Evolutionary conservation across 345 rosid genomes (phyloP).

Genomic region (Mallotus nudiflorus): DNA sequence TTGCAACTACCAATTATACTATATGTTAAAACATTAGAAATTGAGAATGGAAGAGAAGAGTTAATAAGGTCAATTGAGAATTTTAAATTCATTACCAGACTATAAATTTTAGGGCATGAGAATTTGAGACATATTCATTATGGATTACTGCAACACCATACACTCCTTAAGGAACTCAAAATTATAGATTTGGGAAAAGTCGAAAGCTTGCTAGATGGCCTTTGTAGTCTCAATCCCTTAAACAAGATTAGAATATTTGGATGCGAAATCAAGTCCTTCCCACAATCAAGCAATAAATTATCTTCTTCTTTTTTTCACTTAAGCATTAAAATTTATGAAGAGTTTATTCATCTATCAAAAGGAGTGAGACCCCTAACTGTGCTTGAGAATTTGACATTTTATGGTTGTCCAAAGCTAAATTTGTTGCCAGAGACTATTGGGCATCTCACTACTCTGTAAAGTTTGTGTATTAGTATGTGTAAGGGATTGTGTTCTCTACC

Average conservation of each 20-base stretch:
- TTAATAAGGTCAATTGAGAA: not conserved
- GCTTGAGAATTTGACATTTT: not conserved
- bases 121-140: not conserved
- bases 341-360: not conserved
- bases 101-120: not conserved
- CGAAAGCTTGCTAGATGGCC: too few relatives aligned
- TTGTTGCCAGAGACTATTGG: not conserved
- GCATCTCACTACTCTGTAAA: not conserved
- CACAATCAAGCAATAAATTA: not conserved
- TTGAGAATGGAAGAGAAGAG: not conserved
- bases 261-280: not conserved
- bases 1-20: not conserved
- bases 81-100: not conserved
- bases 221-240: not conserved
- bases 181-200: too few relatives aligned
- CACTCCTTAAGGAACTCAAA: not conserved
- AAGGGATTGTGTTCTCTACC: conserved; percentile 8
- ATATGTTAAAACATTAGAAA: not conserved
- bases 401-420: not conserved
- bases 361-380: not conserved
- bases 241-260: not conserved
- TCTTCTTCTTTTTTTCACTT: not conserved
- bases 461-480: not conserved
- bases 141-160: not conserved
- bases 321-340: not conserved